Base-by-base conservation (phyloP, 108 stramenopile genomes). In the Chaetoceros muelleri region DNA sequence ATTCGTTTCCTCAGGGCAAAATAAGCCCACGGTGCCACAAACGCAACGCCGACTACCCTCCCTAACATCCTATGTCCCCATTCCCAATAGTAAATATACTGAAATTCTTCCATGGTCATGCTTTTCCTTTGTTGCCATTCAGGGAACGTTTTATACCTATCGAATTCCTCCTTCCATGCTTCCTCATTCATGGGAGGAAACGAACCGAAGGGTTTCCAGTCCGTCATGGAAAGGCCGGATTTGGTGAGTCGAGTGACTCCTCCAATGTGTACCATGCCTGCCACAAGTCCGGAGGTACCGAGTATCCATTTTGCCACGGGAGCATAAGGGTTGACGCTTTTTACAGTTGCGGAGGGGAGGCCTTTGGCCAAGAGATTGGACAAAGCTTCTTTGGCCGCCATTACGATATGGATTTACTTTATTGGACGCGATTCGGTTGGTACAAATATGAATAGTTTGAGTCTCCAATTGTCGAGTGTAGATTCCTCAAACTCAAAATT, bases 11-110 rank as follows among this genome's bases (percentile, higher is more conserved):
- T 57, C 20, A 70, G 29, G 17, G 85, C 76, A 67, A 98, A 98
- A 71, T 95, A 95, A 21, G 76, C 66, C 71, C 93, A 85, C 0
- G 95, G 95, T 8, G 80, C 58, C 21, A 66, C 84, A 72, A 95
- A 98, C 20, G 75, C 70, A 24, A 96, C 59, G 3, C 99, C 99
- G 16, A 98, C 83, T 8, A 79, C 58, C 29, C 97, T 63, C 25
- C 99, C 99, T 50, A 97, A 68, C 97, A 99, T 99, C 2, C 99
- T 73, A 79, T 98, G 99, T 28, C 95, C 94, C 71, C 94, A 99
- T 76, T 99, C 96, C 96, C 96, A 96, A 29, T 74, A 96, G 60
- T 90, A 99, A 46, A 99, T 99, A 55, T 72, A 91, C 70, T 99
- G 94, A 73, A 99, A 99, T 48, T 99, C 99, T 3, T 96, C 95